Evolutionary conservation across 179 eudicot genomes (phyloP).

Genomic region (Beta macrorhiza): DNA sequence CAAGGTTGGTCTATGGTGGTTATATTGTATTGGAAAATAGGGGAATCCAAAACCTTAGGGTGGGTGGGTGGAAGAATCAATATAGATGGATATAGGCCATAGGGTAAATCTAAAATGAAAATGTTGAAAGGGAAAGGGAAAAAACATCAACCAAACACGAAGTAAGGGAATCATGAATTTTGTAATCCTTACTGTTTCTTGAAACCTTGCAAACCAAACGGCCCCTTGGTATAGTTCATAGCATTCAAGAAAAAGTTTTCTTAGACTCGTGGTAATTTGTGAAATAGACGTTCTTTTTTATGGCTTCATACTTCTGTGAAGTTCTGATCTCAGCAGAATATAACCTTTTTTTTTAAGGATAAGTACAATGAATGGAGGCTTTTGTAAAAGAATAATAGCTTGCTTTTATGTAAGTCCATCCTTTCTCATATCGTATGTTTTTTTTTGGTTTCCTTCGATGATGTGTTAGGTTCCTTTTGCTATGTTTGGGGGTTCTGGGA

Average conservation of each 20-base stretch:
- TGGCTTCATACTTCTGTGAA: not conserved
- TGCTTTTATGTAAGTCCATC: not conserved
- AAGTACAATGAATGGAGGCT: not conserved
- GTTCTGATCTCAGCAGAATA: not conserved
- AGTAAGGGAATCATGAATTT: no score
- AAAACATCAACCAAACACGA: no score
- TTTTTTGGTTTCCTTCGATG: conserved; percentile 4
- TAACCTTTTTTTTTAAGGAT: not conserved
- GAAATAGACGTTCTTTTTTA: not conserved
- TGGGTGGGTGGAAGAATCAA: no score
- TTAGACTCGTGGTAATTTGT: not conserved
- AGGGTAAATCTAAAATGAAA: no score
- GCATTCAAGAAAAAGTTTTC: not conserved
- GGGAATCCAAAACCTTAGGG: no score
- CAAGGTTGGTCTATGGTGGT: no score
- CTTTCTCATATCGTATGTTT: not conserved
- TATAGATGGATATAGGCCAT: no score
- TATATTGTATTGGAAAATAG: no score
- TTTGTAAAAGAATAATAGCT: not conserved
- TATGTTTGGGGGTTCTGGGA: conserved; percentile 82
- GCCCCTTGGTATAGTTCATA: no score
- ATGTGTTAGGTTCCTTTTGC: conserved; percentile 68
- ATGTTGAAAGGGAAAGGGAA: no score
- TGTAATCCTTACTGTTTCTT: no score
- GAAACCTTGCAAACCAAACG: no score